Percentiles rank a stretch among this genome's conserved stretches.
phyloP scores from a whole-genome alignment of 208 protist species.

The Angomonas deanei region DNA sequence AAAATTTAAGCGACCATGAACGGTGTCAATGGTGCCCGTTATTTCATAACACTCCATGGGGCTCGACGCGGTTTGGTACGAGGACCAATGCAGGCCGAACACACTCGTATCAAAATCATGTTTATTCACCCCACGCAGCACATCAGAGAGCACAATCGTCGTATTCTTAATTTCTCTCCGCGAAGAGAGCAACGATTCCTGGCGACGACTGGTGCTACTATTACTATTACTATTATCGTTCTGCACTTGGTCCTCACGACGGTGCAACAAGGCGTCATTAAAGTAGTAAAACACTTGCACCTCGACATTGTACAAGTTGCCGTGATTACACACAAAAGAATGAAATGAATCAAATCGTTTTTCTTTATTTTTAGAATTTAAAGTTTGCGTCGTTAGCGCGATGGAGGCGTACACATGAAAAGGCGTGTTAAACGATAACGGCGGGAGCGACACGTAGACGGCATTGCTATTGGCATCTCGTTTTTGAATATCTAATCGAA shows the following conservation, averaged over 20 bases:
- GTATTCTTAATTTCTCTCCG: neutral
- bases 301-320: neutral
- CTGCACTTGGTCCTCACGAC: no score
- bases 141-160: neutral
- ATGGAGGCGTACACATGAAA: neutral
- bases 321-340: slow-evolving; percentile 1
- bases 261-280: neutral
- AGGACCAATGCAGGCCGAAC: neutral
- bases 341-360: no score
- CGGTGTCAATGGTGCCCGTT: neutral
- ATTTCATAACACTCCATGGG: neutral
- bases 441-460: neutral
- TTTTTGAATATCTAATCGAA: neutral
- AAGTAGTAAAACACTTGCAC: slow-evolving; percentile 2
- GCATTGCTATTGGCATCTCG: neutral
- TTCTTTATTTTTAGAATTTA: no score
- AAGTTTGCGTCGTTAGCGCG: no score
- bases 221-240: neutral
- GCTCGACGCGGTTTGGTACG: neutral
- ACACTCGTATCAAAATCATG: neutral
- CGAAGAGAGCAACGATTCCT: neutral
- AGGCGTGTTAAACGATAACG: neutral
- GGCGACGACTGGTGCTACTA: no score
- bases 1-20: neutral
- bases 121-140: neutral